Base-by-base conservation (phyloP, 1,284 basidiomycete species). In the Cystobasidium sp. region DNA sequence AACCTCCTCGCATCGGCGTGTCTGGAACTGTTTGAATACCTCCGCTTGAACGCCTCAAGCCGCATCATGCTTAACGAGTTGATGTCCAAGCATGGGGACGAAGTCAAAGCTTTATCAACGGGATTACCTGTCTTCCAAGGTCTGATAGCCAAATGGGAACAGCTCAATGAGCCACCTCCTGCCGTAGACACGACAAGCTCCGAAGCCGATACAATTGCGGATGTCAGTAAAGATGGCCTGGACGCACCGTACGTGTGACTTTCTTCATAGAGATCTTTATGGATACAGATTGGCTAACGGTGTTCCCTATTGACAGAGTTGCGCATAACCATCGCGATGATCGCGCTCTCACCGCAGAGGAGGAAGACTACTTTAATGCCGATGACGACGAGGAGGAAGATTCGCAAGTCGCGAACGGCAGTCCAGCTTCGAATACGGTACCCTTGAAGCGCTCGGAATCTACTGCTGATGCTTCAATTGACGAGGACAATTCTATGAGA, bases 1-100 rank as follows among this genome's bases (percentile, higher is more conserved):
- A 99, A 96, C 82, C 87, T 99, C 77, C 85, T 99, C 58, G 91
- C 90, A 79, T 95, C 94, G 77, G 92, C 95, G 20, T 97, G 93
- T 84, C 90, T 97, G 80, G 96, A 99, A 81, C 92, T 93, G 76
- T 93, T 99, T 80, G 96, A 99, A 79, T 8, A 16, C 53, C 64
- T 55, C 77, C 53, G 51, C 41, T 24, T n/a, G 58, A 69, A 53
- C 20, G 74, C 71, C 71, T 51, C 64, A 6, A 66, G 64, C 49
- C 41, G 51, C 83, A 88, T 91, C 1, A 83, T 94, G 76, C 91
- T 97, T 81, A 86, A 88, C 76, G 49, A 62, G 41, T 61, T 73
- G 59, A 66, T 65, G 70, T 47, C 70, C 3, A 55, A 53, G 18
- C 31, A 71, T 37, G 58, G 53, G 22, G 58, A 89, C 89, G 89